Evolutionary conservation across 441 rosid genomes (phyloP).

Genomic region (Gossypium trilobum): DNA sequence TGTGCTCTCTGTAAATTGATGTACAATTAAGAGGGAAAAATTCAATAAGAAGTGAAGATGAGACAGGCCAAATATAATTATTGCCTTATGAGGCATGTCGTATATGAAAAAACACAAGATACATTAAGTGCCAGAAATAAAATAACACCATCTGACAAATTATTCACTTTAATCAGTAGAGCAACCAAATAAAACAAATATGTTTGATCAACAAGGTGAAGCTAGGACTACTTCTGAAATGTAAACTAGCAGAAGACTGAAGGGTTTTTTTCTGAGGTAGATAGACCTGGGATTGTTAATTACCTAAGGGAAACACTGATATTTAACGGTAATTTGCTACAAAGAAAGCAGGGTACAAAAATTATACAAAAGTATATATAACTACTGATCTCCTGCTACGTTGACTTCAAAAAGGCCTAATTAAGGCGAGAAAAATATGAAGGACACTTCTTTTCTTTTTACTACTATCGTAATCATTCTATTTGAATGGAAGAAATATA

Average conservation of each 20-base stretch:
- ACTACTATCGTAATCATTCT: neutral
- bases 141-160: neutral
- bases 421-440: neutral
- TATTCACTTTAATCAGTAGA: neutral
- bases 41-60: slow-evolving; percentile 5
- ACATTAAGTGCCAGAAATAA: neutral
- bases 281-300: neutral
- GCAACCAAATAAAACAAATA: neutral
- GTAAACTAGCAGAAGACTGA: neutral
- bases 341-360: neutral
- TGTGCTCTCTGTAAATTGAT: slow-evolving; percentile 62
- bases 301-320: neutral
- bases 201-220: neutral
- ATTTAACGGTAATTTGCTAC: neutral
- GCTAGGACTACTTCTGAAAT: neutral
- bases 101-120: neutral
- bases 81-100: neutral
- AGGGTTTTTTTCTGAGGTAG: neutral
- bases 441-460: neutral
- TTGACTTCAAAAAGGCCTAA: neutral
- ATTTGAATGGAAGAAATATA: neutral
- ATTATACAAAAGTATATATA: neutral
- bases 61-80: neutral
- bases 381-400: neutral
- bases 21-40: neutral